Percentiles rank a stretch among this genome's conserved stretches.
phyloP scores from a whole-genome alignment of 2,329 filamentous ascomycete species.

The Alternaria atra region DNA sequence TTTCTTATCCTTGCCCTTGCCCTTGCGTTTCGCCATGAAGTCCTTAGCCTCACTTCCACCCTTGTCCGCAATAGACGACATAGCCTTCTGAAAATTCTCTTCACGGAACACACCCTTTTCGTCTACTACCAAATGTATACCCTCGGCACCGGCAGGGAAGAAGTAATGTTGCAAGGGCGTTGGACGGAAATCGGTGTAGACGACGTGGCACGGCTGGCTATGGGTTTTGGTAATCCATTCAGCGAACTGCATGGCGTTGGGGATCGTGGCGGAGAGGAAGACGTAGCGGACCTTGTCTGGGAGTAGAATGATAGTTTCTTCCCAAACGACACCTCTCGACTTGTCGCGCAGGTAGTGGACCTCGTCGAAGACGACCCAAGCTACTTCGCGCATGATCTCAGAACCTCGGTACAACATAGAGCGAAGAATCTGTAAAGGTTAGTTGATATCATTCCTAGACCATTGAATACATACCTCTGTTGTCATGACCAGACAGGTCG shows the following conservation, averaged over 20 bases:
- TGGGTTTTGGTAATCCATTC: conserved; percentile 99
- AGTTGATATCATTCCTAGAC: conserved; percentile 9
- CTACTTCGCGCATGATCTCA: conserved; percentile 99
- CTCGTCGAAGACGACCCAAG: conserved; percentile 98
- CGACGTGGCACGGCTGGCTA: conserved; percentile 96
- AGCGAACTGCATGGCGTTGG: conserved; percentile 98
- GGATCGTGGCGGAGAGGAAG: conserved; percentile 96
- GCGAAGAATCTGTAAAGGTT: conserved; percentile 76
- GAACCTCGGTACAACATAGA: conserved; percentile 98
- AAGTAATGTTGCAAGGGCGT: conserved; percentile 98
- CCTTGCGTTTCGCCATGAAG: conserved; percentile 79
- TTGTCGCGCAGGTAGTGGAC: conserved; percentile 99
- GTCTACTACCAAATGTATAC: conserved; percentile 93
- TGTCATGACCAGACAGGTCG: conserved; percentile 98
- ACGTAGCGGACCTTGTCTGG: conserved; percentile 99
- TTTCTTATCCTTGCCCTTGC: conserved; percentile 91
- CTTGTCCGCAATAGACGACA: conserved; percentile 87
- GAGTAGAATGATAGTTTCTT: conserved; percentile 97
- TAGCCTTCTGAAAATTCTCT: conserved; percentile 96
- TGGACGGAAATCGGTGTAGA: conserved; percentile 97
- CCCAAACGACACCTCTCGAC: conserved; percentile 94
- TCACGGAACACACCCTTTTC: conserved; percentile 97
- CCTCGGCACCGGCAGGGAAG: conserved; percentile 90
- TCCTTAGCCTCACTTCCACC: conserved; percentile 86
- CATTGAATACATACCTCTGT: conserved; percentile 68